phyloP scores from a whole-genome alignment of 2,329 filamentous ascomycete species.

The Ceratocystis huliohia region DNA sequence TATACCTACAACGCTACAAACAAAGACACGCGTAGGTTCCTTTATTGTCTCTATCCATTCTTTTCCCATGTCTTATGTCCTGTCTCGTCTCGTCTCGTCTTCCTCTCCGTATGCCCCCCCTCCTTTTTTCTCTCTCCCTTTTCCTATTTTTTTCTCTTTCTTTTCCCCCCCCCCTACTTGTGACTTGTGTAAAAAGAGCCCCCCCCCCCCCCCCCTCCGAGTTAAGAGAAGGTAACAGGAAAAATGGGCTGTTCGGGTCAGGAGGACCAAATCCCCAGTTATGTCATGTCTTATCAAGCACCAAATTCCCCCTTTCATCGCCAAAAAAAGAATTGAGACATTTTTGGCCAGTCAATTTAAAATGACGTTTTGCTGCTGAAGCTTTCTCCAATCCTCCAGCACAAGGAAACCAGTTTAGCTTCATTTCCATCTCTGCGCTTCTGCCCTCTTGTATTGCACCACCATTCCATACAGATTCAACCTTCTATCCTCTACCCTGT shows the following conservation, averaged over 20 bases:
- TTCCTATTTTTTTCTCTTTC: not conserved
- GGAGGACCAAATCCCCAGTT: not conserved
- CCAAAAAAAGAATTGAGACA: not conserved
- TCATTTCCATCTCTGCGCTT: not conserved
- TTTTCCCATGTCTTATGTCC: not conserved
- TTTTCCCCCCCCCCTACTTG: not conserved
- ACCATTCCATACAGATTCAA: no score
- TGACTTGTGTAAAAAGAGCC: not conserved
- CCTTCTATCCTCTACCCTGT: no score
- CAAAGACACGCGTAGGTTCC: not conserved
- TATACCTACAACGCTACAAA: not conserved
- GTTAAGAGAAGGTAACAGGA: not conserved
- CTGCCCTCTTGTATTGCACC: not conserved
- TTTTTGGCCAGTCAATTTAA: not conserved
- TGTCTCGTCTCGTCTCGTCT: not conserved
- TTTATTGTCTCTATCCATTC: constrained; percentile 9
- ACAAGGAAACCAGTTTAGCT: not conserved
- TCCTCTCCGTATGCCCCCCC: not conserved
- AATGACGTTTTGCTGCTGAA: not conserved
- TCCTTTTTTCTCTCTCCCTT: not conserved
- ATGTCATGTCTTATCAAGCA: not conserved
- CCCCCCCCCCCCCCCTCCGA: not conserved
- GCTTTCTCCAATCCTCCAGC: not conserved
- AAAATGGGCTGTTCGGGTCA: not conserved
- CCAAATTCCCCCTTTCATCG: no score